These are phyloP conservation scores for Tolypocladium guangdongense DNA, from an alignment of 2,329 filamentous ascomycete species.

Conservation along the genomic window DNA sequence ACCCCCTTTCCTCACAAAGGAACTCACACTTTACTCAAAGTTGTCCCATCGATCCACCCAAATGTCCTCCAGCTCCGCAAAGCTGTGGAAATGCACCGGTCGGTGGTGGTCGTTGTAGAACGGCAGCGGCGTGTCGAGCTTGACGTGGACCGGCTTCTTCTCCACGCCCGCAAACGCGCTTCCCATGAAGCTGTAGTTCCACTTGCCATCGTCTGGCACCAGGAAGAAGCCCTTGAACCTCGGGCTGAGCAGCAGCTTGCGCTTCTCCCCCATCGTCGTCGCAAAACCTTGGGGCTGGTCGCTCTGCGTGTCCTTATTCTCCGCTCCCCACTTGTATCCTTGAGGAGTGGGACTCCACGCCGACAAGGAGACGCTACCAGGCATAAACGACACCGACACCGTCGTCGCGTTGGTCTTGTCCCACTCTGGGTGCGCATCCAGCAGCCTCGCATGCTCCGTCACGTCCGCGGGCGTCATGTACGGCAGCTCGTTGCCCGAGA, in stretches of 20 bases:
- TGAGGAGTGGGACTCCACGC: conserved; percentile 87
- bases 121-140: conserved; percentile 78
- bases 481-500: conserved; percentile 85
- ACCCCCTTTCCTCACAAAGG: background rate
- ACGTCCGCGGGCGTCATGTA: conserved; percentile 97
- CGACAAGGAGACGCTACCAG: conserved; percentile 86
- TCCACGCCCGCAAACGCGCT: conserved; percentile 76
- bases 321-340: conserved; percentile 93
- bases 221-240: conserved; percentile 94
- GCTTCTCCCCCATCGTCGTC: conserved; percentile 87
- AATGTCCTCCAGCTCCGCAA: conserved; percentile 92
- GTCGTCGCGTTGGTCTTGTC: conserved; percentile 84
- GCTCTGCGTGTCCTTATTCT: conserved; percentile 86
- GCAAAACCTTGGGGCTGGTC: conserved; percentile 93
- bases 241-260: conserved; percentile 84
- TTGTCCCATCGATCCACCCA: conserved; percentile 91
- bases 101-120: conserved; percentile 93
- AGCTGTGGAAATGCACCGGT: conserved; percentile 92
- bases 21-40: conserved; percentile 55
- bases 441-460: conserved; percentile 83
- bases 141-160: conserved; percentile 84
- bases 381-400: conserved; percentile 92
- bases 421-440: conserved; percentile 58
- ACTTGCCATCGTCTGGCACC: conserved; percentile 77
- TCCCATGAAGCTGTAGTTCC: conserved; percentile 99